A percentile compares a stretch with the other conserved stretches of the same genome.
phyloP scores from a whole-genome alignment of 2,329 filamentous ascomycete species.

The Colletotrichum simmondsii region DNA sequence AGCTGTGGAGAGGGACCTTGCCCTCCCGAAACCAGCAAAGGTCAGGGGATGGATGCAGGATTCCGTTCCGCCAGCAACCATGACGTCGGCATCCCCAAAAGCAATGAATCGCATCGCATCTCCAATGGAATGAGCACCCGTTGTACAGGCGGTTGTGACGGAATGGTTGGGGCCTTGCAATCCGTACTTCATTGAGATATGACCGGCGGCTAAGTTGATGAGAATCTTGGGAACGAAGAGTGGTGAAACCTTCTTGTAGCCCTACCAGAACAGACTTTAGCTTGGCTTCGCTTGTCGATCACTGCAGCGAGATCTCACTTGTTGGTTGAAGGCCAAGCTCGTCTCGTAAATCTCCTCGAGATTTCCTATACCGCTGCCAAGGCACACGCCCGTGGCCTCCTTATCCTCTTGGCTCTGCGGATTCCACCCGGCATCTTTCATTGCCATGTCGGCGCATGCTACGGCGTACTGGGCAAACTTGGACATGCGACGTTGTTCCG shows the following conservation, averaged over 20 bases:
- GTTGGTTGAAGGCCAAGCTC: slow-evolving; percentile 78
- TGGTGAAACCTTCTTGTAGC: slow-evolving; percentile 92
- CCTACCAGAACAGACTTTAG: slow-evolving; percentile 59
- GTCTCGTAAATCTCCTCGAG: slow-evolving; percentile 91
- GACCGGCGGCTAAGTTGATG: slow-evolving; percentile 94
- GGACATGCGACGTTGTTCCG: slow-evolving; percentile 83
- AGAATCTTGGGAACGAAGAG: slow-evolving; percentile 92
- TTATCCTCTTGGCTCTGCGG: slow-evolving; percentile 69
- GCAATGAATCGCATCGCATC: slow-evolving; percentile 93
- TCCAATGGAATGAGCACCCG: slow-evolving; percentile 92
- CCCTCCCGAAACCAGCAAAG: slow-evolving; percentile 89
- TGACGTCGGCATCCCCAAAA: slow-evolving; percentile 92
- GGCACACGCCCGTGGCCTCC: slow-evolving; percentile 86
- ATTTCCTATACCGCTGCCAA: slow-evolving; percentile 96
- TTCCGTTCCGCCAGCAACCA: slow-evolving; percentile 95
- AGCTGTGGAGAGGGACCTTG: slow-evolving; percentile 83
- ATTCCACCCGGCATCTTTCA: slow-evolving; percentile 84
- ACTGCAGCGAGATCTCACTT: slow-evolving; percentile 61
- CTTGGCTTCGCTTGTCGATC: slow-evolving; percentile 22
- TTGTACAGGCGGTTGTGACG: slow-evolving; percentile 94
- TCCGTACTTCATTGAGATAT: slow-evolving; percentile 92
- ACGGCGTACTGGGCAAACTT: slow-evolving; percentile 91
- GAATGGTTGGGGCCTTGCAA: slow-evolving; percentile 93
- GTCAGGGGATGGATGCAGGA: slow-evolving; percentile 96
- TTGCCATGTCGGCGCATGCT: slow-evolving; percentile 85